Conservation (phyloP, 164 flowering plant species). For the Cinnamomum micranthum region DNA sequence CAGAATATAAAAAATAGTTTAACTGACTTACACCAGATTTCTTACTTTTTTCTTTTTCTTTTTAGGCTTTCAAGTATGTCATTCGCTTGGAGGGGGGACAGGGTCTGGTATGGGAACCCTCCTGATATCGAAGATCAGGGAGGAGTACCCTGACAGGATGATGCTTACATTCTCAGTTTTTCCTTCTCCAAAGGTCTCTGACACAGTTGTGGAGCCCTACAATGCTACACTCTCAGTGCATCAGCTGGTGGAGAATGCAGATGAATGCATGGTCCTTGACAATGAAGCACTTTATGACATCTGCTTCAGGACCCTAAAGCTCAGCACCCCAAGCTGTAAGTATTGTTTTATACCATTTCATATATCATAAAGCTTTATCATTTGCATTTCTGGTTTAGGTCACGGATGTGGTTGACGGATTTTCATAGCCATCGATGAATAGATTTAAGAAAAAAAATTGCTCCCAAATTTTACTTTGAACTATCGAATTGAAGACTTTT, state of each 20-base stretch:
- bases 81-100: constrained; percentile 26
- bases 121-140: constrained; percentile 24
- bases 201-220: constrained; percentile 27
- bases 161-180: constrained; percentile 28
- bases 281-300: constrained; percentile 27
- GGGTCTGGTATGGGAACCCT: constrained; percentile 29
- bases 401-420: no score
- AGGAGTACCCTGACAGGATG: constrained; percentile 28
- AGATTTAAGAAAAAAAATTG: no score
- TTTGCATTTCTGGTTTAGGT: no score
- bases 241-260: constrained; percentile 26
- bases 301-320: constrained; percentile 25
- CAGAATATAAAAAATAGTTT: background rate
- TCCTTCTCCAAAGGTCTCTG: constrained; percentile 26
- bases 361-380: no score
- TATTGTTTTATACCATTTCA: background rate
- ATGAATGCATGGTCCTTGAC: constrained; percentile 27
- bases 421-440: no score
- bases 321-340: constrained; percentile 27
- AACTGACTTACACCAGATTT: background rate
- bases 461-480: no score
- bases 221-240: constrained; percentile 26
- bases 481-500: no score
- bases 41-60: background rate
- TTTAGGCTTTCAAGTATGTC: constrained; percentile 26